Conservation (phyloP, 768 basidiomycete genomes). For the Suillus placidus region DNA sequence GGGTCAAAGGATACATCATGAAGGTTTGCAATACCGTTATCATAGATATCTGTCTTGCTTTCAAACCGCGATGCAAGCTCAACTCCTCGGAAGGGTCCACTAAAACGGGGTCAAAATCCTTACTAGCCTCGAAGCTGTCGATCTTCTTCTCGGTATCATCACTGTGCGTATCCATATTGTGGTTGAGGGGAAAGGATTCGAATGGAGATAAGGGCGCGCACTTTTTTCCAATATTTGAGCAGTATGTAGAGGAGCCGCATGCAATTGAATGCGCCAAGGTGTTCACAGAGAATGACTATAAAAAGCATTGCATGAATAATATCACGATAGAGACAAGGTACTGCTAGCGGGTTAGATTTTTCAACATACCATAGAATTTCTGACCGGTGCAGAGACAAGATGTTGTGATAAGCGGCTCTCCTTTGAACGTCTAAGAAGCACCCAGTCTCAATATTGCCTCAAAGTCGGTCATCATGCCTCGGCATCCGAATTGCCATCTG, state of each 20-base stretch:
- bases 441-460: background rate
- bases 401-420: background rate
- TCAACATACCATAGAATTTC: background rate
- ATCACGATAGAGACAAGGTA: background rate
- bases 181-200: background rate
- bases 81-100: slow-evolving; percentile 39
- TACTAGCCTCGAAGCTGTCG: background rate
- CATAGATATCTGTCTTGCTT: slow-evolving; percentile 57
- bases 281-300: background rate
- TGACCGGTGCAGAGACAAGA: background rate
- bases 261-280: background rate
- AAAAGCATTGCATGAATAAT: slow-evolving; percentile 1
- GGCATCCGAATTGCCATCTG: background rate
- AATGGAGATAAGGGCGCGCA: background rate
- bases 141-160: background rate
- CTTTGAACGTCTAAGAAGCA: background rate
- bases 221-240: background rate
- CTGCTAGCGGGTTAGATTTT: background rate
- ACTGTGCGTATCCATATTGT: background rate
- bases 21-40: slow-evolving; percentile 44
- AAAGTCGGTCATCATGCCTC: background rate
- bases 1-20: background rate
- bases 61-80: slow-evolving; percentile 50
- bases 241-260: background rate
- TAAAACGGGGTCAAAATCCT: slow-evolving; percentile 19